A percentile compares a stretch with the other conserved stretches of the same genome.
Conservation (phyloP, 352 stramenopile species). For the Phytopythium ostracodes region DNA sequence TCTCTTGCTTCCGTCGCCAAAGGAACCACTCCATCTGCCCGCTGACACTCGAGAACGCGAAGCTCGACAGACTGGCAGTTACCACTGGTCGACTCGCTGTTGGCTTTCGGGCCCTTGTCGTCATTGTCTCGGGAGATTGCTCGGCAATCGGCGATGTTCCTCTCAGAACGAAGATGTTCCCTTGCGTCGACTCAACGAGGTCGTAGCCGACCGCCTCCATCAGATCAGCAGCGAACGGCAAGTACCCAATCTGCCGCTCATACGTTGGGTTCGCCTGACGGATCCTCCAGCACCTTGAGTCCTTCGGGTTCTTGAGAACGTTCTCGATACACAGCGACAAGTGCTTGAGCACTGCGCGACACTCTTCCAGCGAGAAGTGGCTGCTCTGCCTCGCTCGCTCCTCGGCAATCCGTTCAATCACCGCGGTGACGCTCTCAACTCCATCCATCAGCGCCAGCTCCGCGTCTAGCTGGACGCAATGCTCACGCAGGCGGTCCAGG, state of each 20-base stretch:
- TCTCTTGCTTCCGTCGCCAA: slow-evolving; percentile 68
- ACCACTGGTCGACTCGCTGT: background rate
- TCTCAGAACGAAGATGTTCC: slow-evolving; percentile 42
- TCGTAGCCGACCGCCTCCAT: slow-evolving; percentile 68
- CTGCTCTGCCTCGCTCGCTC: slow-evolving; percentile 19
- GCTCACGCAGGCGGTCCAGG: slow-evolving; percentile 39
- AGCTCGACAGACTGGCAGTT: slow-evolving; percentile 46
- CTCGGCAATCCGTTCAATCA: slow-evolving; percentile 42
- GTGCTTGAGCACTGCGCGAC: slow-evolving; percentile 25
- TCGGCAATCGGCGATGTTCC: slow-evolving; percentile 25
- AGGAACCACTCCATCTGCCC: slow-evolving; percentile 77
- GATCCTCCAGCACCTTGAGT: slow-evolving; percentile 64
- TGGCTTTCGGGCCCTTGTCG: background rate
- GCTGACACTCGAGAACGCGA: slow-evolving; percentile 53
- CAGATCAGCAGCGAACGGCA: slow-evolving; percentile 40
- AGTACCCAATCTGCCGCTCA: slow-evolving; percentile 56
- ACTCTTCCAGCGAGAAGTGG: slow-evolving; percentile 45
- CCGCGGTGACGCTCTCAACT: slow-evolving; percentile 55
- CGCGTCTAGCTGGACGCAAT: slow-evolving; percentile 47
- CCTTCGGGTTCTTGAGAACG: slow-evolving; percentile 66
- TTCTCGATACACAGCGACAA: slow-evolving; percentile 49
- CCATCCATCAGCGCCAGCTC: slow-evolving; percentile 58
- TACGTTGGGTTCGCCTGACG: slow-evolving; percentile 53
- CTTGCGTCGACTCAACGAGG: slow-evolving; percentile 31
- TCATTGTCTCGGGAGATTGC: background rate